These are phyloP conservation scores for Debaryomyces coudertii DNA, from an alignment of 1,139 yeast species.

Conservation along the genomic window DNA sequence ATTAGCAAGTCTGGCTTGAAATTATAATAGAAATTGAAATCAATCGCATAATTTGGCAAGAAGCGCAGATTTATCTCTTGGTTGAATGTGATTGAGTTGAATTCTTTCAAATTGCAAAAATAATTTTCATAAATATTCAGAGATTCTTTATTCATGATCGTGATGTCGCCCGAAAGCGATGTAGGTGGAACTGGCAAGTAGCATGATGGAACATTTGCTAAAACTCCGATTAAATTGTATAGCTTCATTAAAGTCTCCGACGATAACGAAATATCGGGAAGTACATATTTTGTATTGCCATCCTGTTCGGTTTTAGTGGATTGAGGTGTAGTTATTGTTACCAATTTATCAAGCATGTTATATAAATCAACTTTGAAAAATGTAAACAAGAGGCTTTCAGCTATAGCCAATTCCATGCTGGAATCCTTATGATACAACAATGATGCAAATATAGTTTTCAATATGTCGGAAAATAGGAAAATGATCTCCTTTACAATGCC, in stretches of 20 bases:
- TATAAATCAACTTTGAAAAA: conserved; percentile 30
- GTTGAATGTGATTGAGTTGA: conserved; percentile 17
- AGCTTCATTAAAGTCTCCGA: conserved; percentile 32
- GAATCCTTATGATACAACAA: conserved; percentile 16
- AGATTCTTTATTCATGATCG: conserved; percentile 24
- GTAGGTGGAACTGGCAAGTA: conserved; percentile 23
- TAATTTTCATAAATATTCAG: conserved; percentile 27
- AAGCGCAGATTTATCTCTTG: conserved; percentile 24
- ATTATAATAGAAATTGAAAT: conserved; percentile 34
- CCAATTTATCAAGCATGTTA: conserved; percentile 24
- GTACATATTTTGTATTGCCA: conserved; percentile 2
- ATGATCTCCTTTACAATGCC: conserved; percentile 33
- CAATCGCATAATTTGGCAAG: conserved; percentile 31
- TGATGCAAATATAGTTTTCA: conserved; percentile 24
- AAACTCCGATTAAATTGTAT: conserved; percentile 28
- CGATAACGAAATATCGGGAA: conserved; percentile 32
- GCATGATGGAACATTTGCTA: conserved; percentile 28
- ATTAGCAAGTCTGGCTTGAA: conserved; percentile 36
- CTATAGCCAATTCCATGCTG: conserved; percentile 21
- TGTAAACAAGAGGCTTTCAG: conserved; percentile 25
- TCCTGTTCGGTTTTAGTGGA: conserved; percentile 12
- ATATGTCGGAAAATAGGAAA: conserved; percentile 29
- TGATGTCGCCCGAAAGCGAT: conserved; percentile 31
- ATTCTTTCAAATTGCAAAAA: conserved; percentile 17
- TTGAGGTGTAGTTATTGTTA: conserved; percentile 28